Evolutionary conservation across 2,329 filamentous ascomycete species (phyloP).

Genomic region (Phyllosticta capitalensis): DNA sequence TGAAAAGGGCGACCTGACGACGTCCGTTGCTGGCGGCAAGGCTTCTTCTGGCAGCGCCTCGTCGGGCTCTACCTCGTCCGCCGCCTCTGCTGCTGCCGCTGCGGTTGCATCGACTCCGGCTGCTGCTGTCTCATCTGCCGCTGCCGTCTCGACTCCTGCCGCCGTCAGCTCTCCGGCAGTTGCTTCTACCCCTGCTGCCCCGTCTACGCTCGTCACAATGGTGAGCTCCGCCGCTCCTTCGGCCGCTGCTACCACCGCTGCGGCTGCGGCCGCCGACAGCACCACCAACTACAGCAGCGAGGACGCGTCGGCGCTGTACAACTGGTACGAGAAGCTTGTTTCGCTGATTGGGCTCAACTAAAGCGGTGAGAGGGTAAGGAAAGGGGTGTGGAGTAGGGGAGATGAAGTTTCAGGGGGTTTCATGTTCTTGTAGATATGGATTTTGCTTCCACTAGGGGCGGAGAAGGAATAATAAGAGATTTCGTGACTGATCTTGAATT

Average conservation of each 20-base stretch:
- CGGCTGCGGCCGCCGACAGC: not conserved
- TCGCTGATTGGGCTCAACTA: not conserved
- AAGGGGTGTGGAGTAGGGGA: not conserved
- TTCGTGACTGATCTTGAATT: not conserved
- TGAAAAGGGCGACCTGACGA: slow-evolving; percentile 43
- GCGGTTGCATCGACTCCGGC: not conserved
- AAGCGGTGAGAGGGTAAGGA: not conserved
- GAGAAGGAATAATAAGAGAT: not conserved
- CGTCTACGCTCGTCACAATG: not conserved
- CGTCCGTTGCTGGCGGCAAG: slow-evolving; percentile 12
- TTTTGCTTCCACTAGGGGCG: not conserved
- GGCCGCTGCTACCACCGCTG: not conserved
- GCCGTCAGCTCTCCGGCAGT: not conserved
- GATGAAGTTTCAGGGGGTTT: not conserved
- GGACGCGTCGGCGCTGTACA: not conserved
- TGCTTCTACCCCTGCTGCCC: not conserved
- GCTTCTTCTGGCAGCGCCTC: slow-evolving; percentile 5
- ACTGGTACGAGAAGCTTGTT: not conserved
- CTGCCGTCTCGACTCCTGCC: not conserved
- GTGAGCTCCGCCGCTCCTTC: not conserved
- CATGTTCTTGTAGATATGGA: not conserved
- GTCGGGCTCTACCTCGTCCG: not conserved
- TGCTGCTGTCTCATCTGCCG: not conserved
- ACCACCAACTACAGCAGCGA: not conserved
- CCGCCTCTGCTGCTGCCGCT: not conserved